phyloP scores from a whole-genome alignment of 306 rosid genomes.

The Vicia sativa region DNA sequence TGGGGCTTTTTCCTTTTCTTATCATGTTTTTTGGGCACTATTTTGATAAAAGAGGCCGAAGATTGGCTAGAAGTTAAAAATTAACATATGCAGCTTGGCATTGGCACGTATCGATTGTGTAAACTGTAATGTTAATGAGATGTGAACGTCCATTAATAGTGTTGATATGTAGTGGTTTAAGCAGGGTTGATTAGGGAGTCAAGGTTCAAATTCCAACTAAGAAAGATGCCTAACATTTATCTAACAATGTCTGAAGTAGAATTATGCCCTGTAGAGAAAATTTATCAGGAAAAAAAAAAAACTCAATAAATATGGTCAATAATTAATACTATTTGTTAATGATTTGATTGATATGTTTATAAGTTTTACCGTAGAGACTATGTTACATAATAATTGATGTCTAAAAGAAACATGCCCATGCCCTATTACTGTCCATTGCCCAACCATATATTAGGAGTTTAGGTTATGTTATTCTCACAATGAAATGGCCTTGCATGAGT shows the following conservation, averaged over 20 bases:
- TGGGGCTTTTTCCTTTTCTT: neutral
- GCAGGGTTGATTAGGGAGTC: too few species aligned
- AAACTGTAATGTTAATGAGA: neutral
- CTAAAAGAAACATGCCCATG: conserved; percentile 15
- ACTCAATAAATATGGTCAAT: neutral
- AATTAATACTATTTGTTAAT: neutral
- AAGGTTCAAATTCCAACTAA: too few species aligned
- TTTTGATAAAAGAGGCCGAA: conserved; percentile 1
- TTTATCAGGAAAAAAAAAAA: too few species aligned
- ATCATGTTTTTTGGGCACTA: conserved; percentile 17
- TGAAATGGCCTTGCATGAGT: neutral
- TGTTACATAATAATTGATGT: neutral
- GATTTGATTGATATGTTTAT: neutral
- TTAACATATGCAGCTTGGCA: neutral
- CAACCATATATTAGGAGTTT: conserved; percentile 14
- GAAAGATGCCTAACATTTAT: too few species aligned
- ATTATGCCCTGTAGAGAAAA: too few species aligned
- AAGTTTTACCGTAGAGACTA: too few species aligned
- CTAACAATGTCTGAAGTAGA: too few species aligned
- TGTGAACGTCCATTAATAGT: neutral
- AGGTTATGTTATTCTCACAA: conserved; percentile 1
- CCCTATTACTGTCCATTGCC: neutral
- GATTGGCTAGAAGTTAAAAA: conserved; percentile 4
- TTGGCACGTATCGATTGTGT: neutral
- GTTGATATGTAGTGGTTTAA: neutral